These are phyloP conservation scores for Rhodotorula graminis DNA, from an alignment of 768 basidiomycete genomes.

Conservation along the genomic window DNA sequence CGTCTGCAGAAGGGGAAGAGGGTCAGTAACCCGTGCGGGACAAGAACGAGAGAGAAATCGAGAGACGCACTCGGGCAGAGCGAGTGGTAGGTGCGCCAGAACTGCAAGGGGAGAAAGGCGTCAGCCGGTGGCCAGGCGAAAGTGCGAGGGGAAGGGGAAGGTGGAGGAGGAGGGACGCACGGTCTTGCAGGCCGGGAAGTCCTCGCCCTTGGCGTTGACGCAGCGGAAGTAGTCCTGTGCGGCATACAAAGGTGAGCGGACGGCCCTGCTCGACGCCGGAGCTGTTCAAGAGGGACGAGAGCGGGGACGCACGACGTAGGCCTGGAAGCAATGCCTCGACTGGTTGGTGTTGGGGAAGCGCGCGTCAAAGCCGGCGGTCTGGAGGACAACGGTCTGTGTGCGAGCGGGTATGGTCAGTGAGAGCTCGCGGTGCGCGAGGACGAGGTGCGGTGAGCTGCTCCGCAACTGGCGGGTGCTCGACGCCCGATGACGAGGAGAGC, in stretches of 20 bases:
- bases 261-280: too few relatives aligned
- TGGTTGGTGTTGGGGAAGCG: constrained; percentile 55
- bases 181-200: constrained; percentile 96
- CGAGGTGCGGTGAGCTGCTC: too few relatives aligned
- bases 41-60: not conserved
- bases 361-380: constrained; percentile 87
- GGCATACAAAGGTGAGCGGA: constrained; percentile 49
- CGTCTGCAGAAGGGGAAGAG: constrained; percentile 57
- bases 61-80: constrained; percentile 86
- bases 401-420: not conserved
- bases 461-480: too few relatives aligned
- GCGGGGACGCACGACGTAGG: constrained; percentile 31
- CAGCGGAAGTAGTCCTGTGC: constrained; percentile 97
- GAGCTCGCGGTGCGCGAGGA: too few relatives aligned
- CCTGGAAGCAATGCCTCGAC: constrained; percentile 72
- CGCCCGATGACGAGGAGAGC: too few relatives aligned
- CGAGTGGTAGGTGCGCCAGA: constrained; percentile 90
- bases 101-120: constrained; percentile 45
- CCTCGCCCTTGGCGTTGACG: constrained; percentile 91
- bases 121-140: not conserved
- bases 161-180: constrained; percentile 11
- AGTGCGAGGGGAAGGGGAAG: not conserved
- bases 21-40: not conserved
- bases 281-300: too few relatives aligned
- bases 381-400: constrained; percentile 74